Evolutionary conservation across 306 rosid genomes (phyloP), one percentile per base, ranked within the genome.

Genomic region (Sophora flavescens): DNA sequence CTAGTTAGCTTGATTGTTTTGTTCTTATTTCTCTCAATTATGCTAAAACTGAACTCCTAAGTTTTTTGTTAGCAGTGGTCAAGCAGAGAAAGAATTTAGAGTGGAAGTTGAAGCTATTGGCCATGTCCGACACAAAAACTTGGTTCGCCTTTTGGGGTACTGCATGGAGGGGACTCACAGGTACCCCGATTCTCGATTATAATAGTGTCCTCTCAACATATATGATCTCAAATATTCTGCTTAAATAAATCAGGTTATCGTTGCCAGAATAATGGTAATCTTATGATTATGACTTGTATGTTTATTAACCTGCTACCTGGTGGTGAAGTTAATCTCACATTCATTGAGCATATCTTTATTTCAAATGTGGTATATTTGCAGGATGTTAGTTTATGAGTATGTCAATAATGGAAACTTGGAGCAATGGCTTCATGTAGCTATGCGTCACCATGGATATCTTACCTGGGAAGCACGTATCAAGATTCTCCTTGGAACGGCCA

Each of bases 21-120:
- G 36, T 73, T 75, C 18, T 48, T 74, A 26, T 73, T 82, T 9
- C 64, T 66, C 58, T 76, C 57, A 68, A 32, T 26, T 83, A 6
- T 6, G 64, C 63, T 63, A 32, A 63, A 78, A 44, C 47, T 60
- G 15, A 75, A 75, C 80, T 85, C 69, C 8, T 39, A 54, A 11
- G 64, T 0, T 65, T 74, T 48, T 52, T 70, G 22, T 58, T 65
- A 15, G 45, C 82, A 94, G 98, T 54, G 97, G 97, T 59, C 98
- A 94, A 84, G 98, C 98, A 50, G 98, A 94, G 87, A 90, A 87
- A 75, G 98, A 94, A 78, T 94, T 94, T 79, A 83, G 96, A 78
- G 96, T 87, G 73, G 98, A 94, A 84, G 98, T 94, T 70, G 98
- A 94, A 76, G 98, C 98, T 54, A 94, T 91, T 82, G 98, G 98